Base-by-base conservation (phyloP, 441 rosid genomes). In the Macaranga tanarius region DNA sequence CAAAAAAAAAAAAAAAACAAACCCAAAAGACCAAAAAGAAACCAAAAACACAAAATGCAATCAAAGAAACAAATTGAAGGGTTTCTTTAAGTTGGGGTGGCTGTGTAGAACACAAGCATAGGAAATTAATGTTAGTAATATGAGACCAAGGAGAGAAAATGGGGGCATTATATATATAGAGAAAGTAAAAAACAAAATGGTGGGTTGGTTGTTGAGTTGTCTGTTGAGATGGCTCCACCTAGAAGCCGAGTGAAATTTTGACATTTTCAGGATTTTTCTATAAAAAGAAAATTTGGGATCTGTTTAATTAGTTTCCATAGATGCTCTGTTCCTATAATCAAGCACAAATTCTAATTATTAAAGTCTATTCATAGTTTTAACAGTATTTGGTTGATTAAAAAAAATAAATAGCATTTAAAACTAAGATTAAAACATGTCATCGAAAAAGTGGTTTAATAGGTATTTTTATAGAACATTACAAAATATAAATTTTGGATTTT, bases 201-300 rank as follows among this genome's bases (percentile, higher is more conserved):
- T 54, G 42, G 58, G 58, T 44, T 15, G 63, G 76, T 69, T 55
- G 65, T 61, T 60, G 69, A 59, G 16, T 44, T 28, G 28, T 72
- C 34, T 51, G 56, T 45, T 72, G 73, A 62, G 65, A 31, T 26
- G 76, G 13, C 63, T 66, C 52, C 26, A 28, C 38, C 23, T 58
- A 22, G 10, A 17, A 22, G 70, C n/a, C 22, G 45, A 57, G 34
- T 57, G 58, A 1, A 55, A 12, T 23, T 40, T 74, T 40, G 48
- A 31, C n/a, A 13, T 67, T 13, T 70, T 54, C 50, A 16, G 57
- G 13, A 10, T 20, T 10, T 15, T 63, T 26, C 38, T 58, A 15
- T 58, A 10, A 25, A 23, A 58, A 26, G n/a, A 50, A 16, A 50
- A 31, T 31, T 31, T 13, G 5, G n/a, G 55, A 13, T 15, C 3